phyloP scores from a whole-genome alignment of 768 basidiomycete species.

The Pleurotus salmoneostramineus region DNA sequence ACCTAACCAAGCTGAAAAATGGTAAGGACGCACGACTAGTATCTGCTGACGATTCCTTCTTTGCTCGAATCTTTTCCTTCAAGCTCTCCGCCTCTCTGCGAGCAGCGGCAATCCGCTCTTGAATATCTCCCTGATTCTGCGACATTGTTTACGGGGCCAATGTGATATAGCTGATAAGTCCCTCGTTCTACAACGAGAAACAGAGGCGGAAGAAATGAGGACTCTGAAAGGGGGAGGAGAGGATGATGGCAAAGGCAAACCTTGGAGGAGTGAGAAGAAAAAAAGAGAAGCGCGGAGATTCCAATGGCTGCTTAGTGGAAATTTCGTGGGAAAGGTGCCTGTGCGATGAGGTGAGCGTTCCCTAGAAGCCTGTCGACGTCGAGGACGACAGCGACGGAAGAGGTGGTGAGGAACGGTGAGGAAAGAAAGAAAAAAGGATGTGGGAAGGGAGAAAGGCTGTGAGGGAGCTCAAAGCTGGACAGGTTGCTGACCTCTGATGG shows the following conservation, averaged over 20 bases:
- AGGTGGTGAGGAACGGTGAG: conserved; percentile 20
- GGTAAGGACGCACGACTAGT: conserved; percentile 75
- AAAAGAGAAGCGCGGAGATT: conserved; percentile 7
- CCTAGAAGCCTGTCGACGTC: neutral
- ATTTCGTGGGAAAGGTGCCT: conserved; percentile 8
- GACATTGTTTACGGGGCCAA: conserved; percentile 47
- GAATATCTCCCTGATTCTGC: conserved; percentile 79
- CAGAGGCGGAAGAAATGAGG: conserved; percentile 4
- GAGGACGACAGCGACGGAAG: conserved; percentile 9
- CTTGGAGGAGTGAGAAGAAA: conserved; percentile 10
- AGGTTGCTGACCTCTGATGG: conserved; percentile 18
- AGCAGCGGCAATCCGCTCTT: conserved; percentile 92
- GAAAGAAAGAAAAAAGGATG: conserved; percentile 16
- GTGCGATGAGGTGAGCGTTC: neutral
- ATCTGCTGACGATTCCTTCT: conserved; percentile 96
- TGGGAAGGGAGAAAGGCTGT: conserved; percentile 20
- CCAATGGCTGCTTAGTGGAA: conserved; percentile 3
- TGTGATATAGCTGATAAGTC: neutral
- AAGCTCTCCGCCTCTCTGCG: conserved; percentile 94
- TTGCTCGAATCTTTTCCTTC: conserved; percentile 98
- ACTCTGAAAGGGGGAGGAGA: conserved; percentile 3
- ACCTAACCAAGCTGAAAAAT: conserved; percentile 7
- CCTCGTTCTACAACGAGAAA: conserved; percentile 1
- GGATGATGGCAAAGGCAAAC: conserved; percentile 2
- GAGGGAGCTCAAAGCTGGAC: conserved; percentile 18